These are phyloP conservation scores for Hymenoscyphus fructigenus DNA, from an alignment of 2,329 filamentous ascomycete species.

Conservation along the genomic window DNA sequence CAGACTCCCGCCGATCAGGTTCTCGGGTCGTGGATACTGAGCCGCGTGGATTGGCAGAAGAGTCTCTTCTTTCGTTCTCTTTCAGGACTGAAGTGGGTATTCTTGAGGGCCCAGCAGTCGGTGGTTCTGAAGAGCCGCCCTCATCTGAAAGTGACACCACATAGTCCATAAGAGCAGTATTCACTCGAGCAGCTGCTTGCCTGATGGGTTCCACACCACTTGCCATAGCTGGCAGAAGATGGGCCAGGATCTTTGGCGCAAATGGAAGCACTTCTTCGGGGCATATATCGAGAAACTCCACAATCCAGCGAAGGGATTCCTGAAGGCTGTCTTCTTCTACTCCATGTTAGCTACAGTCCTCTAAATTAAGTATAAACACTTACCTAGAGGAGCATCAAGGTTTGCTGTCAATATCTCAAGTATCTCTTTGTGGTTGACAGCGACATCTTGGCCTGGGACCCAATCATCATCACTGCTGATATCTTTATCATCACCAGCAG, in stretches of 20 bases:
- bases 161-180: slow-evolving; percentile 88
- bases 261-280: slow-evolving; percentile 95
- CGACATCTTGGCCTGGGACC: slow-evolving; percentile 95
- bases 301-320: slow-evolving; percentile 91
- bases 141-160: slow-evolving; percentile 85
- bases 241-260: slow-evolving; percentile 85
- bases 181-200: slow-evolving; percentile 84
- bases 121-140: slow-evolving; percentile 44
- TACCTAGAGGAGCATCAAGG: slow-evolving; percentile 77
- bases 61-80: slow-evolving; percentile 35
- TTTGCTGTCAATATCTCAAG: slow-evolving; percentile 89
- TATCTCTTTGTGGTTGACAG: slow-evolving; percentile 89
- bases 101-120: slow-evolving; percentile 40
- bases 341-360: slow-evolving; percentile 18
- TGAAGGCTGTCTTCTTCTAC: slow-evolving; percentile 87
- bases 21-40: slow-evolving; percentile 47
- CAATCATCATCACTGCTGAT: slow-evolving; percentile 82
- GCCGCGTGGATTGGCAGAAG: slow-evolving; percentile 34
- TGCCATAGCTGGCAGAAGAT: slow-evolving; percentile 91
- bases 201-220: slow-evolving; percentile 88
- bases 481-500: slow-evolving; percentile 56
- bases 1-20: slow-evolving; percentile 52
- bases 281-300: slow-evolving; percentile 94
- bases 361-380: slow-evolving; percentile 22
- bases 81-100: slow-evolving; percentile 43